Conservation (phyloP, 2,329 filamentous ascomycete genomes). For the Fusarium pininemorale region DNA sequence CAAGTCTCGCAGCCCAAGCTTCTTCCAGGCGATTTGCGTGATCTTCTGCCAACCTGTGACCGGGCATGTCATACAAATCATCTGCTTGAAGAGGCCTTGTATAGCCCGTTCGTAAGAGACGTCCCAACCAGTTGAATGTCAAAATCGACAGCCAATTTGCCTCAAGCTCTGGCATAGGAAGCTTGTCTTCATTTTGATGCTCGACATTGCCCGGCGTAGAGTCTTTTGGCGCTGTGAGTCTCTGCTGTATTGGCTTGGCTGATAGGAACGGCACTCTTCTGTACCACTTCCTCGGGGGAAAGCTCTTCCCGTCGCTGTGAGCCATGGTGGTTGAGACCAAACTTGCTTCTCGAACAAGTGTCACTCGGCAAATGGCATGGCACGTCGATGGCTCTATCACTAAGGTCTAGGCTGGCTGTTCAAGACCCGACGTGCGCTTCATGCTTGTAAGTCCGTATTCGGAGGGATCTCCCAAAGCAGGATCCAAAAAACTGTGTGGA, state of each 20-base stretch:
- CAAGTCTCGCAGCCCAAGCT: constrained; percentile 5
- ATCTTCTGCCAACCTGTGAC: constrained; percentile 12
- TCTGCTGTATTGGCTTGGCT: constrained; percentile 12
- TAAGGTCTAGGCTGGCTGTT: neutral
- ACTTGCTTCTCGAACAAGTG: neutral
- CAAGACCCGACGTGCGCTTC: neutral
- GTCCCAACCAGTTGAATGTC: constrained; percentile 16
- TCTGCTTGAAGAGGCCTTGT: constrained; percentile 19
- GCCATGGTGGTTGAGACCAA: constrained; percentile 27
- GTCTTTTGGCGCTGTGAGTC: neutral
- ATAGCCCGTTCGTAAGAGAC: constrained; percentile 16
- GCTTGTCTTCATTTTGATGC: neutral
- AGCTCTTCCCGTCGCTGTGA: constrained; percentile 35
- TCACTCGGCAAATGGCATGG: neutral
- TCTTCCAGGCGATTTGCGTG: constrained; percentile 24
- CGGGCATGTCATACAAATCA: constrained; percentile 22
- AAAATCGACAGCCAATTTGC: constrained; percentile 21
- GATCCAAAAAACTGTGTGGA: neutral
- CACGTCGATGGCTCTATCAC: neutral
- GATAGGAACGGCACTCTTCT: constrained; percentile 44
- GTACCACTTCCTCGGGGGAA: constrained; percentile 46
- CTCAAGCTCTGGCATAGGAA: constrained; percentile 1
- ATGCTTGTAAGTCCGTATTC: neutral
- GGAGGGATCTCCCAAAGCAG: neutral
- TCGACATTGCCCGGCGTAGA: constrained; percentile 9